Percentiles rank a stretch among this genome's conserved stretches.
These are phyloP conservation scores for Syzygium oleosum DNA, from an alignment of 345 rosid species.

Conservation along the genomic window DNA sequence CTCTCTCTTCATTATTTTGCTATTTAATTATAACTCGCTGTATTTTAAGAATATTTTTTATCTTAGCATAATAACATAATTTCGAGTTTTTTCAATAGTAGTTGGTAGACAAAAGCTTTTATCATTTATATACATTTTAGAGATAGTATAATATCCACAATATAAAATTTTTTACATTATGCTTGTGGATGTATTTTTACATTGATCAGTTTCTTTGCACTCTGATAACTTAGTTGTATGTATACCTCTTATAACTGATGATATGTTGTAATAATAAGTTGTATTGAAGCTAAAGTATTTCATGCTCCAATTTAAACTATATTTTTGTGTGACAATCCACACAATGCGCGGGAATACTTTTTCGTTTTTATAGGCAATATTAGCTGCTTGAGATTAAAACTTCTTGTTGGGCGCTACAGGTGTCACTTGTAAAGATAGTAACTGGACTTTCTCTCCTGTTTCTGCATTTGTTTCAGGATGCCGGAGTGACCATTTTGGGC, in stretches of 20 bases:
- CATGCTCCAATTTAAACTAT: background rate
- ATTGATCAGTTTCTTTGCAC: too few species aligned
- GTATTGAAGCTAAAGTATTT: background rate
- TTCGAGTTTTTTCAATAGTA: background rate
- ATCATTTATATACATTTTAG: background rate
- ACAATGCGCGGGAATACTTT: background rate
- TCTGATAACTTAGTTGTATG: too few species aligned
- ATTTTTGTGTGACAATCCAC: background rate
- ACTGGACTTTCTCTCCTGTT: background rate
- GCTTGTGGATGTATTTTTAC: too few species aligned
- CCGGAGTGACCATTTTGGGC: constrained; percentile 78
- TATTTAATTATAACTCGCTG: background rate
- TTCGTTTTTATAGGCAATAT: background rate
- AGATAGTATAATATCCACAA: too few species aligned
- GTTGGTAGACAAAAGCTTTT: background rate
- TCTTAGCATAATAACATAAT: too few species aligned
- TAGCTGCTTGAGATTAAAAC: background rate
- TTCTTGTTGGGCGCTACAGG: background rate
- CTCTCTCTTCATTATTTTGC: background rate
- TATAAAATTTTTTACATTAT: too few species aligned
- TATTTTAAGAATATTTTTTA: too few species aligned
- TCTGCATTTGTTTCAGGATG: constrained; percentile 41
- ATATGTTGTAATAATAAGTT: background rate
- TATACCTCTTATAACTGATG: too few species aligned
- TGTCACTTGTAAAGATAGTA: background rate